Evolutionary conservation across 352 stramenopile genomes (phyloP).

Genomic region (Phytophthora constricta): DNA sequence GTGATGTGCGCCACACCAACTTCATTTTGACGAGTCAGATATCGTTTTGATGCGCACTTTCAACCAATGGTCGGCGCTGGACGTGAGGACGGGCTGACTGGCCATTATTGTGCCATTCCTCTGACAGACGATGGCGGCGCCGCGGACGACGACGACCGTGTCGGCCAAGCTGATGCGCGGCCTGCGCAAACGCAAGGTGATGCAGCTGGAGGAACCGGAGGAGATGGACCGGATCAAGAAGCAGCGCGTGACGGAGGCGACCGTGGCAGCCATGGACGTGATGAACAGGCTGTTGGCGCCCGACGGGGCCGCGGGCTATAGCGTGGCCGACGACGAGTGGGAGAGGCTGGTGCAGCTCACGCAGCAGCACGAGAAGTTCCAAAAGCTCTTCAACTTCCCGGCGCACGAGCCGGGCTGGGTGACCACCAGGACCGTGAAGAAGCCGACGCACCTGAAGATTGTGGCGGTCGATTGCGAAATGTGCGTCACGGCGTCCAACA

Average conservation of each 20-base stretch:
- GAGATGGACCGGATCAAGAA: slow-evolving; percentile 50
- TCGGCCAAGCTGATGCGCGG: slow-evolving; percentile 23
- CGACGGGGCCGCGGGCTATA: slow-evolving; percentile 56
- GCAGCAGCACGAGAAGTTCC: slow-evolving; percentile 60
- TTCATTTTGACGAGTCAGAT: neutral
- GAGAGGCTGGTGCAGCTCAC: slow-evolving; percentile 75
- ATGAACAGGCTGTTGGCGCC: slow-evolving; percentile 69
- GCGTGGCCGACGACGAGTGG: slow-evolving; percentile 65
- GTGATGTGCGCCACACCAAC: too few species aligned
- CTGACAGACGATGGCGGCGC: slow-evolving; percentile 12
- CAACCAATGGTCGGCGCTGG: slow-evolving; percentile 18
- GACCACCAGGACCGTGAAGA: slow-evolving; percentile 67
- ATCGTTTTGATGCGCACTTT: neutral
- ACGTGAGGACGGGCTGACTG: slow-evolving; percentile 17
- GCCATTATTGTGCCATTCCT: slow-evolving; percentile 11
- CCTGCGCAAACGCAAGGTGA: slow-evolving; percentile 48
- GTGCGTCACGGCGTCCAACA: slow-evolving; percentile 65
- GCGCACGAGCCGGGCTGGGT: slow-evolving; percentile 55
- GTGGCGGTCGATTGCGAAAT: slow-evolving; percentile 89
- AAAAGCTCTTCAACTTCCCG: slow-evolving; percentile 67
- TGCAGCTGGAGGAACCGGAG: slow-evolving; percentile 16
- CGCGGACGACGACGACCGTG: neutral
- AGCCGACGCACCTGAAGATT: slow-evolving; percentile 65
- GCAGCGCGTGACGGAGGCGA: slow-evolving; percentile 65
- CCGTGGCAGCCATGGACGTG: slow-evolving; percentile 69